Evolutionary conservation across 1,284 basidiomycete genomes (phyloP), one percentile per base, ranked within the genome.

Genomic region (Ustilago bromivora): DNA sequence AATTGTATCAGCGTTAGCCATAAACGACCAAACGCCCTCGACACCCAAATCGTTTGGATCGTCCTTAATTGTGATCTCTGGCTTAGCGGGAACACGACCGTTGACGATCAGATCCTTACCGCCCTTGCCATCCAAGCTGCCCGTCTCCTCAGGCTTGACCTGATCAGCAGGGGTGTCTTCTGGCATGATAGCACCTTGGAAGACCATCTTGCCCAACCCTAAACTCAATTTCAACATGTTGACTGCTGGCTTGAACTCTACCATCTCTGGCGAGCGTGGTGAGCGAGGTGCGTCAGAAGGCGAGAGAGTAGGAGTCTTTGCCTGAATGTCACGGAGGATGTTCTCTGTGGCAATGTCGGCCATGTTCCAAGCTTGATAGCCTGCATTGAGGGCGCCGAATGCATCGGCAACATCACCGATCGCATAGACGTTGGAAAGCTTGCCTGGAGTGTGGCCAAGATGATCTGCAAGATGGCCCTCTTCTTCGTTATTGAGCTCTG

Each of bases 361-460:
- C 84, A 85, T 85, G 52, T 66, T 77, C 84, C 84, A 86, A 1
- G 84, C 84, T 62, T 85, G 84, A 63, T 85, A 85, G 10, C 84
- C 84, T 0, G 84, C 84, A 51, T 86, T 86, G 41, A 86, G 60
- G 3, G 84, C 82, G 17, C 84, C 84, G 61, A 85, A 86, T 4
- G 84, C 84, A 66, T 86, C 83, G 2, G 82, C 84, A 1, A 78
- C 73, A 57, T 86, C 84, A 40, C 84, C 84, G 35, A 86, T 84
- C 0, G 84, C 84, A 55, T 85, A 86, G 19, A 85, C 76, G 59
- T 85, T 80, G 40, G 57, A 49, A 31, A 82, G 67, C 60, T 61
- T 67, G 17, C 67, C 68, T 8, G 70, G 59, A 19, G 58, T 64
- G 35, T 68, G 59, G 5, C 54, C 56, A 38, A 67, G 58, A 46